Base-by-base conservation (phyloP, 1,284 basidiomycete genomes). In the Volvariella surrecta region DNA sequence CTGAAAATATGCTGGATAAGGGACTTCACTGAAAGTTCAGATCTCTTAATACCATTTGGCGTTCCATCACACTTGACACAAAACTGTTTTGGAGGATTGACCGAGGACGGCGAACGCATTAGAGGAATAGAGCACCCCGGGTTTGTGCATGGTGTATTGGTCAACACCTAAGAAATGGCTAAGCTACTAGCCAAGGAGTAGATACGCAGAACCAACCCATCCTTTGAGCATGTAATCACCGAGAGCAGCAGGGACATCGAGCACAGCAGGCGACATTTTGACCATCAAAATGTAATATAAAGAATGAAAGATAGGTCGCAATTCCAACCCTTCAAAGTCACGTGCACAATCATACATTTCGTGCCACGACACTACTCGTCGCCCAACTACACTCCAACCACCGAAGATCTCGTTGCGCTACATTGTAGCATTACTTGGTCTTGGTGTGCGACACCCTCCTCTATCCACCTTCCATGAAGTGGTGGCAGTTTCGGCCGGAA, bases 161-260 rank as follows among this genome's bases (percentile, higher is more conserved):
- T 87, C 46, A 86, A 61, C 19, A 82, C 69, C 84, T 87, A 28
- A 16, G 35, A 35, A 3, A 28, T 43, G 32, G 48, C 50, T 50
- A 32, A 40, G 37, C 1, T 32, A 34, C 32, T 21, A 16, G 44
- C 20, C n/a, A n/a, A 32, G 9, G n/a, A 39, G 10, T 34, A 8
- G 20, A 28, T 10, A 7, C 6, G 34, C 18, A 28, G 21, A 8
- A 51, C 70, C 45, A 50, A 83, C 85, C 85, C 85, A 89, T 50
- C 86, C 85, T 56, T 76, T 79, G 49, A 87, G 66, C 74, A 89
- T 79, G 48, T 76, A 82, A 52, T 82, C 73, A 4, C 81, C 82
- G 13, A 88, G 66, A 39, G 65, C 71, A 46, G 63, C 64, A 18
- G 83, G 75, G 8, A 82, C 70, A 54, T 82, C 73, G 35, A 66